Percentiles rank a stretch among this genome's conserved stretches.
Evolutionary conservation across 257 asterid species (phyloP).

Genomic region (Mentha longifolia): DNA sequence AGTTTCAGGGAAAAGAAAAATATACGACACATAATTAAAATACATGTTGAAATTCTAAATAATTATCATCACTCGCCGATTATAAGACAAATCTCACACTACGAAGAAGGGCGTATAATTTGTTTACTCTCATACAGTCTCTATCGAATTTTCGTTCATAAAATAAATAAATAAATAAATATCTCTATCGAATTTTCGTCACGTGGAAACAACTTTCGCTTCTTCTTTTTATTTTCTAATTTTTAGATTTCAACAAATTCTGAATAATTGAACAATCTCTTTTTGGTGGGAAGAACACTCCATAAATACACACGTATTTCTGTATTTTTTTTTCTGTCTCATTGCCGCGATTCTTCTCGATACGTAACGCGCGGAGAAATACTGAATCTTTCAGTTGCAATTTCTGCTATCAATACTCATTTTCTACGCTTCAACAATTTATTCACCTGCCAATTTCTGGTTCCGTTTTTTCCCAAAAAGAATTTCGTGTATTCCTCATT

Average conservation of each 20-base stretch:
- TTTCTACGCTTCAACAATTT: background rate
- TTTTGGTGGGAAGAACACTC: constrained; percentile 1
- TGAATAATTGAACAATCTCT: constrained; percentile 16
- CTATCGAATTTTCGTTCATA: too few species aligned
- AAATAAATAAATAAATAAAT: too few species aligned
- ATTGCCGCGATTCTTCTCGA: background rate
- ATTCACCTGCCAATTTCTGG: constrained; percentile 18
- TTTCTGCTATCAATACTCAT: constrained; percentile 17
- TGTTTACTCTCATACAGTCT: too few species aligned
- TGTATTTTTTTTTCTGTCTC: too few species aligned
- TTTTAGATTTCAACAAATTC: background rate
- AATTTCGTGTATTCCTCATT: constrained; percentile 8
- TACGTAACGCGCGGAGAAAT: constrained; percentile 15
- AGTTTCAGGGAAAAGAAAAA: too few species aligned
- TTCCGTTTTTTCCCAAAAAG: background rate
- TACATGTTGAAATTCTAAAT: too few species aligned
- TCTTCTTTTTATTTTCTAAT: background rate
- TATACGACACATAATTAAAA: too few species aligned
- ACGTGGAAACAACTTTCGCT: background rate
- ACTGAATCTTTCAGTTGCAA: background rate
- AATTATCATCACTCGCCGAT: too few species aligned
- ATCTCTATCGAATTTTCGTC: too few species aligned
- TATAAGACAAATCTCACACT: too few species aligned
- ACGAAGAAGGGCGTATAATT: too few species aligned
- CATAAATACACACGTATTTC: too few species aligned